Evolutionary conservation across 2,329 filamentous ascomycete genomes (phyloP).

Genomic region (Cordyceps cicadae): DNA sequence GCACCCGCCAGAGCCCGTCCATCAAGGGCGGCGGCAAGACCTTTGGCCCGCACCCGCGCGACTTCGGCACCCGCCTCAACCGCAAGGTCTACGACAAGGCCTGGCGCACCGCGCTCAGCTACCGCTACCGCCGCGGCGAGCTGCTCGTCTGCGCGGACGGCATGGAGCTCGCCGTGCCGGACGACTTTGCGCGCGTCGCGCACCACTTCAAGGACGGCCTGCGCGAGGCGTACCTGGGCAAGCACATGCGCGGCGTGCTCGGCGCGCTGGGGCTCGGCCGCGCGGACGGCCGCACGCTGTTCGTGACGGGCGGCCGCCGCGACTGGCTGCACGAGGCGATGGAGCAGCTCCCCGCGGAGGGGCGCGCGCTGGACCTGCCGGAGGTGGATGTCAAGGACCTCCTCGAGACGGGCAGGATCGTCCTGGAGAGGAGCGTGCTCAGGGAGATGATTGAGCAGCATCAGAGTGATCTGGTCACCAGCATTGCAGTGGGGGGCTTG

Average conservation of each 20-base stretch:
- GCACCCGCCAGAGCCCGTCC: conserved; percentile 74
- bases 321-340: conserved; percentile 60
- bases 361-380: conserved; percentile 58
- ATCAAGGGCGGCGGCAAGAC: conserved; percentile 77
- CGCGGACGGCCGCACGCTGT: conserved; percentile 59
- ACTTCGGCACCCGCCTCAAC: conserved; percentile 78
- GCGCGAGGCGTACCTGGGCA: conserved; percentile 48
- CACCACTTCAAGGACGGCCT: conserved; percentile 39
- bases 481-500: conserved; percentile 36
- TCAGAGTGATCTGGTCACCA: conserved; percentile 54
- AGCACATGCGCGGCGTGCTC: conserved; percentile 61
- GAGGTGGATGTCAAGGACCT: conserved; percentile 96
- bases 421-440: conserved; percentile 78
- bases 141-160: conserved; percentile 75
- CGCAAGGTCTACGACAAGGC: conserved; percentile 91
- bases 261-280: conserved; percentile 61
- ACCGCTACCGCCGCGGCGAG: conserved; percentile 81
- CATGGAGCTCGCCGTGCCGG: conserved; percentile 55
- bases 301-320: conserved; percentile 58
- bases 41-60: conserved; percentile 83
- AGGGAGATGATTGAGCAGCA: conserved; percentile 65
- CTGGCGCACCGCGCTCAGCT: conserved; percentile 88
- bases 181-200: conserved; percentile 38
- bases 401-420: conserved; percentile 72
- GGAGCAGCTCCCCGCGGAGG: conserved; percentile 54